phyloP scores from a whole-genome alignment of 768 basidiomycete genomes.

The Leccinum incarnatum region DNA sequence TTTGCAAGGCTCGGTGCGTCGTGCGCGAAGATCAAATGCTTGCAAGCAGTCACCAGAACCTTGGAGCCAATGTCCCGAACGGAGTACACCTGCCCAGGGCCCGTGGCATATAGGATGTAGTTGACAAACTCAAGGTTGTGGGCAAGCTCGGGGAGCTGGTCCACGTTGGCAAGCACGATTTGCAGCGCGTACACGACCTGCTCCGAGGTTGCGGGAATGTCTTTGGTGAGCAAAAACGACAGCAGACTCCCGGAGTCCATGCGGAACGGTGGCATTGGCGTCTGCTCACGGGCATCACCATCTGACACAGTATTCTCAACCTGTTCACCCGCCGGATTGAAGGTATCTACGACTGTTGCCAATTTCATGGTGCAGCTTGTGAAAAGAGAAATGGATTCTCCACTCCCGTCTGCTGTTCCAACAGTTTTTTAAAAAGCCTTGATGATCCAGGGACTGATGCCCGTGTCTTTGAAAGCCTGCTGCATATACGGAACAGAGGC shows the following conservation, averaged over 20 bases:
- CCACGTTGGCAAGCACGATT: neutral
- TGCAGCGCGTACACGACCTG: conserved; percentile 3
- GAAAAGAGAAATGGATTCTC: neutral
- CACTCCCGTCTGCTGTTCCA: neutral
- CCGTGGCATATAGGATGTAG: conserved; percentile 3
- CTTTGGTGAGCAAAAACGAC: conserved; percentile 2
- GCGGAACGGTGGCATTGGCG: neutral
- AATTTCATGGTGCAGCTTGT: conserved; percentile 2
- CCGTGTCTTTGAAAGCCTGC: neutral
- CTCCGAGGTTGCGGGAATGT: neutral
- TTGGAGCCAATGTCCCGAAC: conserved; percentile 1
- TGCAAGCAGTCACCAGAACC: neutral
- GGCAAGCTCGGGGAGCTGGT: neutral
- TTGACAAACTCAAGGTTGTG: conserved; percentile 2
- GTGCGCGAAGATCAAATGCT: neutral
- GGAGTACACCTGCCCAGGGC: conserved; percentile 1
- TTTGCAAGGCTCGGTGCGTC: neutral
- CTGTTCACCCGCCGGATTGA: neutral
- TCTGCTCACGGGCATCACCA: neutral
- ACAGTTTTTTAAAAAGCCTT: neutral
- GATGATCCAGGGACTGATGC: neutral
- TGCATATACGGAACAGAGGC: neutral
- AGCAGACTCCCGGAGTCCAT: conserved; percentile 1
- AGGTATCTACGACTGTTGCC: neutral
- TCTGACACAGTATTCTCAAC: neutral